Conservation (phyloP, 1,284 basidiomycete species). For the Coniferiporia weirii region DNA sequence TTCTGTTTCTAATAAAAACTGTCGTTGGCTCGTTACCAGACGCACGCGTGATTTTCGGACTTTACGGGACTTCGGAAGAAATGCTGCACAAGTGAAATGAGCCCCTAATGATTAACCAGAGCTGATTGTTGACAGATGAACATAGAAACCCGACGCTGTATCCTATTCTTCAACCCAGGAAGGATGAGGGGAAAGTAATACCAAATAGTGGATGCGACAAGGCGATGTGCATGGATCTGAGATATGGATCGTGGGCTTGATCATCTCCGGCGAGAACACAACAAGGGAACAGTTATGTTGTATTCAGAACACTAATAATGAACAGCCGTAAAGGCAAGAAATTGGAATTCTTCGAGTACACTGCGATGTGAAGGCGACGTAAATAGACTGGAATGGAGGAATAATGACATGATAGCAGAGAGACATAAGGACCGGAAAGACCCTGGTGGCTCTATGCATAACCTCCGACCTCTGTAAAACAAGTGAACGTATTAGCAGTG, state of each 20-base stretch:
- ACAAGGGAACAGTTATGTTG: background rate
- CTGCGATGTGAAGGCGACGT: background rate
- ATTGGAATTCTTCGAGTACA: background rate
- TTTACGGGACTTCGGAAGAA: too few relatives aligned
- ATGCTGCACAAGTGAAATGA: too few relatives aligned
- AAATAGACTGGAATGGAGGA: background rate
- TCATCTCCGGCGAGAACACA: background rate
- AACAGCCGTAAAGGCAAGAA: background rate
- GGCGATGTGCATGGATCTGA: too few relatives aligned
- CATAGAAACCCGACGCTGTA: too few relatives aligned
- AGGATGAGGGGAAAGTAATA: too few relatives aligned
- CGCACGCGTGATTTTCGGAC: too few relatives aligned
- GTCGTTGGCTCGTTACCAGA: too few relatives aligned
- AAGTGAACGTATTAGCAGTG: background rate
- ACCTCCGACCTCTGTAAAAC: slow-evolving; percentile 32
- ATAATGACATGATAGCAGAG: background rate
- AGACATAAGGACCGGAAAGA: background rate
- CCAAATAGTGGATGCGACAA: too few relatives aligned
- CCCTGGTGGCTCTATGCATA: background rate
- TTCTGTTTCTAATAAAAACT: too few relatives aligned
- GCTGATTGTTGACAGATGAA: too few relatives aligned
- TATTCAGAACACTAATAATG: background rate
- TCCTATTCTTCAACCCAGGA: too few relatives aligned
- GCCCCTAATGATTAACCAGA: too few relatives aligned
- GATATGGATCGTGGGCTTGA: background rate